Conservation (phyloP, 148 eudicot species). For the Vaccinium darrowii region DNA sequence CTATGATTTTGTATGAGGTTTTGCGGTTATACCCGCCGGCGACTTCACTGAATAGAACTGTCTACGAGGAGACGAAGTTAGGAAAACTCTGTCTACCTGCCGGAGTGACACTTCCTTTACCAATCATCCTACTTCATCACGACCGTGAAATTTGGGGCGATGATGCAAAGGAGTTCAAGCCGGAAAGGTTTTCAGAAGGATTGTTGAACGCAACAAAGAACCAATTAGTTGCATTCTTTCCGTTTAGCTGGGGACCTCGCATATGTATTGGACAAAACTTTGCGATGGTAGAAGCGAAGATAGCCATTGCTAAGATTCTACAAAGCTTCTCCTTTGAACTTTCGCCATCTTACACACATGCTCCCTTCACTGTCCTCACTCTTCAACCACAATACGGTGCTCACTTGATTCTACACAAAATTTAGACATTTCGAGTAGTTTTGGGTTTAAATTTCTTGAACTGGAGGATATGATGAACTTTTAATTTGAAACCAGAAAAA, state of each 20-base stretch:
- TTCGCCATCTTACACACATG: constrained; percentile 21
- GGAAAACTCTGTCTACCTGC: constrained; percentile 12
- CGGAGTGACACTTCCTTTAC: constrained; percentile 2
- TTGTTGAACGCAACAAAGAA: constrained; percentile 16
- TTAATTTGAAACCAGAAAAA: neutral
- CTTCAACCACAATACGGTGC: constrained; percentile 26
- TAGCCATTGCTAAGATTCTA: constrained; percentile 19
- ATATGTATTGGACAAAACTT: constrained; percentile 24
- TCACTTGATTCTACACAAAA: constrained; percentile 17
- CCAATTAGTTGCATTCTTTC: constrained; percentile 11
- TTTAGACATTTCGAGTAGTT: neutral
- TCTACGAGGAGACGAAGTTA: constrained; percentile 16
- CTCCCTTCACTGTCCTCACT: neutral
- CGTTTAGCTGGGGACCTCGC: constrained; percentile 22
- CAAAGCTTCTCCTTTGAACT: constrained; percentile 21
- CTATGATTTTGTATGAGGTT: constrained; percentile 23
- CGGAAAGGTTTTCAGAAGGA: constrained; percentile 24
- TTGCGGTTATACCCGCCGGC: constrained; percentile 18
- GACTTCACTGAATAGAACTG: neutral
- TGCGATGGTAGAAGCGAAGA: constrained; percentile 20
- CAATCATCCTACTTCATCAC: constrained; percentile 11
- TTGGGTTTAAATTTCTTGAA: neutral
- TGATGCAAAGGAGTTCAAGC: constrained; percentile 19
- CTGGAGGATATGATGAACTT: neutral
- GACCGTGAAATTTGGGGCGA: constrained; percentile 21